Conservation (phyloP, 2,329 filamentous ascomycete species). For the Corniculantispora saksenae region DNA sequence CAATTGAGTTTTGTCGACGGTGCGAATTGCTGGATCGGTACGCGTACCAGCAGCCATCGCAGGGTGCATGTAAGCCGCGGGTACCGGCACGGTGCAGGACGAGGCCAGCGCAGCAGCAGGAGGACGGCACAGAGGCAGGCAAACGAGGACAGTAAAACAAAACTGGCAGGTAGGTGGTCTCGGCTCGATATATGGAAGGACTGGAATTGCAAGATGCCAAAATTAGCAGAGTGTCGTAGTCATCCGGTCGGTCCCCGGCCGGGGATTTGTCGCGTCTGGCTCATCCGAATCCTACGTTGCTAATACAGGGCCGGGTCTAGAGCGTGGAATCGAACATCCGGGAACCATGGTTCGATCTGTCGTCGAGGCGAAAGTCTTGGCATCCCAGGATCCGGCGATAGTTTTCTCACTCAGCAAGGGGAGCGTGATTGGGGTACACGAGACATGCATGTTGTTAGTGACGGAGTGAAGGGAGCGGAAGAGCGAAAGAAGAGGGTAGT, state of each 20-base stretch:
- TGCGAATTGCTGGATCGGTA: background rate
- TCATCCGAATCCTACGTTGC: background rate
- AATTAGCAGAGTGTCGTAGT: background rate
- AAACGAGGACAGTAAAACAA: no score
- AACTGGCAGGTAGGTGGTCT: background rate
- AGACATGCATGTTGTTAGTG: constrained; percentile 8
- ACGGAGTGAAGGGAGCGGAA: background rate
- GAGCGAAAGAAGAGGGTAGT: constrained; percentile 8
- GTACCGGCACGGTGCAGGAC: background rate
- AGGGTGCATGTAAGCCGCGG: constrained; percentile 2
- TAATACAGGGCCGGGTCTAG: background rate
- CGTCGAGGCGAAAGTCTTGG: background rate
- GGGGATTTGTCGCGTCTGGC: background rate
- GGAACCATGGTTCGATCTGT: background rate
- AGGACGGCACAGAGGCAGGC: no score
- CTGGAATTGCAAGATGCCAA: background rate
- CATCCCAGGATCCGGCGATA: background rate
- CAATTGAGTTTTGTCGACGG: background rate
- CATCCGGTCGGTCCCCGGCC: background rate
- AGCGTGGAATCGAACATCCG: background rate
- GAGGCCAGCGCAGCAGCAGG: no score
- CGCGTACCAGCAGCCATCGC: background rate
- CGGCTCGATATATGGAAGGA: background rate
- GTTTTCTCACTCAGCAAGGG: background rate
- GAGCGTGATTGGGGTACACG: background rate